phyloP scores from a whole-genome alignment of 1,284 basidiomycete species.

The Sanghuangporus sanghuang region DNA sequence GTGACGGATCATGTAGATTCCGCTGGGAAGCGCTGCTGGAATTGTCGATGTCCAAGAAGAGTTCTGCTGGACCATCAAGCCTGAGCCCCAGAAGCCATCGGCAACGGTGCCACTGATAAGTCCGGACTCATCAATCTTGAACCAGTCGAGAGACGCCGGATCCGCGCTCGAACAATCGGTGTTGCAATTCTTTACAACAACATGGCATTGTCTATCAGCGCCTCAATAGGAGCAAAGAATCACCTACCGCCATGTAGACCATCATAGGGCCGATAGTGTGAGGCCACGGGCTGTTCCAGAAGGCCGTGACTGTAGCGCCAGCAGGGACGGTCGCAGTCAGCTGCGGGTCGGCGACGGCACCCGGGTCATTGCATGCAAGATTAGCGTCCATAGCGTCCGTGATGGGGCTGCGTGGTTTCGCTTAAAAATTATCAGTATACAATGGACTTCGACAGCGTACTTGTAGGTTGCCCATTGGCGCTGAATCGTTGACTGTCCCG shows the following conservation, averaged over 20 bases:
- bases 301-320: slow-evolving; percentile 37
- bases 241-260: slow-evolving; percentile 30
- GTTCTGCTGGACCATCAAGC: slow-evolving; percentile 48
- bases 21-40: slow-evolving; percentile 42
- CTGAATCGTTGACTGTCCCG: slow-evolving; percentile 35
- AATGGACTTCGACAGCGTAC: slow-evolving; percentile 11
- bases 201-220: not conserved
- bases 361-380: slow-evolving; percentile 33
- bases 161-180: slow-evolving; percentile 30
- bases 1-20: slow-evolving; percentile 49
- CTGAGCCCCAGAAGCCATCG: slow-evolving; percentile 43
- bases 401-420: slow-evolving; percentile 26
- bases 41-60: slow-evolving; percentile 52
- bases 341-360: slow-evolving; percentile 30
- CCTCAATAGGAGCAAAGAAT: not conserved
- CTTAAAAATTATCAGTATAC: slow-evolving; percentile 2
- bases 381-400: slow-evolving; percentile 31
- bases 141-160: slow-evolving; percentile 34
- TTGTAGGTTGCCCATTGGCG: slow-evolving; percentile 23
- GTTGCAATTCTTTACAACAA: slow-evolving; percentile 24
- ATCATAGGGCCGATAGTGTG: slow-evolving; percentile 31
- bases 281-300: slow-evolving; percentile 37
- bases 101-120: slow-evolving; percentile 45
- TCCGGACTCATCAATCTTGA: slow-evolving; percentile 49
- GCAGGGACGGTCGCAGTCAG: slow-evolving; percentile 34